These are phyloP conservation scores for Fusarium sp. DNA, from an alignment of 2,329 filamentous ascomycete species.

Conservation along the genomic window DNA sequence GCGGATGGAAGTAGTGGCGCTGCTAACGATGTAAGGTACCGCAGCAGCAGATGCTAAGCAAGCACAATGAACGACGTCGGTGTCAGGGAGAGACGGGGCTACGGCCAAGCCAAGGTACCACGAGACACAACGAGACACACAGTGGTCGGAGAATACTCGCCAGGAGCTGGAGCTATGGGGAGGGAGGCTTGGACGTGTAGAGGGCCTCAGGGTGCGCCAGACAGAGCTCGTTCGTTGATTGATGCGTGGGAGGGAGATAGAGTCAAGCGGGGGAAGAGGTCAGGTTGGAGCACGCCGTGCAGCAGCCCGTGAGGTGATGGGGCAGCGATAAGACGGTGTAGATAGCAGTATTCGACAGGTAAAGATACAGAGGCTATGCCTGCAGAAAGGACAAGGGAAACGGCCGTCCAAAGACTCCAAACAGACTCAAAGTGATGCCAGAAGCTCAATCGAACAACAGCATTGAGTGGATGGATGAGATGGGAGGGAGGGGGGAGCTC, in stretches of 20 bases:
- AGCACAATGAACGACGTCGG: constrained; percentile 27
- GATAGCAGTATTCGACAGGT: background rate
- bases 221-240: background rate
- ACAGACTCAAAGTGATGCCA: background rate
- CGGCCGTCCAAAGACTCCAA: background rate
- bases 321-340: background rate
- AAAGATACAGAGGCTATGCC: constrained; percentile 12
- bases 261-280: constrained; percentile 6
- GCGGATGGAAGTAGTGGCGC: constrained; percentile 35
- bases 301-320: background rate
- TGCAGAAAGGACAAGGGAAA: constrained; percentile 1
- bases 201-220: constrained; percentile 8
- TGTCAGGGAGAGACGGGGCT: constrained; percentile 6
- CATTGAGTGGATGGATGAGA: constrained; percentile 2
- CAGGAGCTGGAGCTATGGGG: background rate
- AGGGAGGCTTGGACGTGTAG: constrained; percentile 3
- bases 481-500: background rate
- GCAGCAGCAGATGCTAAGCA: constrained; percentile 25
- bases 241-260: background rate
- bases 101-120: constrained; percentile 11
- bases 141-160: constrained; percentile 6
- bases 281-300: constrained; percentile 1
- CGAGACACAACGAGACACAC: constrained; percentile 27
- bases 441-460: constrained; percentile 6
- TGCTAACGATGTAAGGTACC: constrained; percentile 32